Evolutionary conservation across 345 rosid species (phyloP).

Genomic region (Carallia pectinifolia): DNA sequence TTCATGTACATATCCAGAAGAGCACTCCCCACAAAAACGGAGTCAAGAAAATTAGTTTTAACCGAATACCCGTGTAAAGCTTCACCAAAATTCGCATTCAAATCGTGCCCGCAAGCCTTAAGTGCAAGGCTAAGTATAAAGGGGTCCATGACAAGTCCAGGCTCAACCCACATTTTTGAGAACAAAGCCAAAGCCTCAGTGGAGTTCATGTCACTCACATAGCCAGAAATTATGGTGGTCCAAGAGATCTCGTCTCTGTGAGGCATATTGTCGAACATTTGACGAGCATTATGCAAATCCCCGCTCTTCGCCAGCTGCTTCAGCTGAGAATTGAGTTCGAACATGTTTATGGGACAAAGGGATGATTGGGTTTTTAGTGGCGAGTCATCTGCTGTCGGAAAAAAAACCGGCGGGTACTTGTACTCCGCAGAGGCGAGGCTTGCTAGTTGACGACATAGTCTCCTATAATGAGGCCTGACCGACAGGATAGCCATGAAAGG

Average conservation of each 20-base stretch:
- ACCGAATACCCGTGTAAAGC: conserved; percentile 61
- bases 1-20: conserved; percentile 69
- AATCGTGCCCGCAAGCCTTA: conserved; percentile 61
- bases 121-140: conserved; percentile 65
- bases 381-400: conserved; percentile 12
- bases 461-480: conserved; percentile 17
- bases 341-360: conserved; percentile 17
- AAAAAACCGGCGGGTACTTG: conserved; percentile 7
- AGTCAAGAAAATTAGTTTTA: conserved; percentile 51
- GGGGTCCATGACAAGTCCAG: conserved; percentile 52
- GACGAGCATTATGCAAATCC: conserved; percentile 50
- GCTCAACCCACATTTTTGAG: conserved; percentile 56
- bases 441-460: conserved; percentile 16
- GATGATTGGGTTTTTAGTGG: neutral
- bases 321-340: conserved; percentile 46
- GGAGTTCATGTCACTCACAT: conserved; percentile 44
- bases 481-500: conserved; percentile 5
- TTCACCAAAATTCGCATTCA: conserved; percentile 51
- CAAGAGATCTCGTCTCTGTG: conserved; percentile 66
- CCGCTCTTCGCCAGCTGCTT: conserved; percentile 35
- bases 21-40: conserved; percentile 72
- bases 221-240: conserved; percentile 74
- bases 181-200: conserved; percentile 64
- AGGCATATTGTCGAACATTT: conserved; percentile 68
- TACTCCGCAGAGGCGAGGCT: conserved; percentile 12